These are phyloP conservation scores for Lasiosphaeriaceae sp. DNA, from an alignment of 495 filamentous ascomycete species.

Conservation along the genomic window DNA sequence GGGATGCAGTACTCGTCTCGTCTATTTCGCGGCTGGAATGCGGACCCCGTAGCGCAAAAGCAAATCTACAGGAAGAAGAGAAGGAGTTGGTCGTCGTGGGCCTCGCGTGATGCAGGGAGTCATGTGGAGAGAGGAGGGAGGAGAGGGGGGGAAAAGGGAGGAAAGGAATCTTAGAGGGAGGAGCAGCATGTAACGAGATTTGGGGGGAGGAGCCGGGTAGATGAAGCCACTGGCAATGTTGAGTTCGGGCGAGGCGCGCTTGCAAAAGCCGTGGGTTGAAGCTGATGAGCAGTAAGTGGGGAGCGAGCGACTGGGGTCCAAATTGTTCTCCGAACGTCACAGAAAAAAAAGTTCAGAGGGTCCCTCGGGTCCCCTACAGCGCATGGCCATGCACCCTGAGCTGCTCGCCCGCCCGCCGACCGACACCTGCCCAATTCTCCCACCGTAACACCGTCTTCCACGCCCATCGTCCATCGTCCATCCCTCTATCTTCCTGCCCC, in stretches of 20 bases:
- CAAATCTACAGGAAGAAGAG: constrained; percentile 1
- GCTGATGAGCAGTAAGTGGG: constrained; percentile 1
- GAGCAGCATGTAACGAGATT: neutral
- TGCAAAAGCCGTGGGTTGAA: neutral
- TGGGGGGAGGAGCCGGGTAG: neutral
- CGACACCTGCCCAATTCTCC: too few relatives aligned
- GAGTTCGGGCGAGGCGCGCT: constrained; percentile 5
- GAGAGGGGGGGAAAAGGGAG: constrained; percentile 9
- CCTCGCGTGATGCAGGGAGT: constrained; percentile 4
- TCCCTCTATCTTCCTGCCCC: neutral
- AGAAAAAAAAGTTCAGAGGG: constrained; percentile 1
- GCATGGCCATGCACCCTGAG: too few relatives aligned
- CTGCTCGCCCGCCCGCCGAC: too few relatives aligned
- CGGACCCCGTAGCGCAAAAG: neutral
- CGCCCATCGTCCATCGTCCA: too few relatives aligned
- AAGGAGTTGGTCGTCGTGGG: neutral
- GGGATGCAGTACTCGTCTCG: constrained; percentile 15
- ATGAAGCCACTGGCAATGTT: constrained; percentile 8
- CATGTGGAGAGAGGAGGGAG: constrained; percentile 12
- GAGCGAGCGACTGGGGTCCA: neutral
- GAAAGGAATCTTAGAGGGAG: neutral
- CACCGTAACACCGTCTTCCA: too few relatives aligned
- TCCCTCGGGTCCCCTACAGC: neutral
- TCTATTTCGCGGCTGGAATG: constrained; percentile 2
- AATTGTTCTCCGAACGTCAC: constrained; percentile 2